phyloP scores from a whole-genome alignment of 352 stramenopile genomes.

The Phytophthora parvispora region DNA sequence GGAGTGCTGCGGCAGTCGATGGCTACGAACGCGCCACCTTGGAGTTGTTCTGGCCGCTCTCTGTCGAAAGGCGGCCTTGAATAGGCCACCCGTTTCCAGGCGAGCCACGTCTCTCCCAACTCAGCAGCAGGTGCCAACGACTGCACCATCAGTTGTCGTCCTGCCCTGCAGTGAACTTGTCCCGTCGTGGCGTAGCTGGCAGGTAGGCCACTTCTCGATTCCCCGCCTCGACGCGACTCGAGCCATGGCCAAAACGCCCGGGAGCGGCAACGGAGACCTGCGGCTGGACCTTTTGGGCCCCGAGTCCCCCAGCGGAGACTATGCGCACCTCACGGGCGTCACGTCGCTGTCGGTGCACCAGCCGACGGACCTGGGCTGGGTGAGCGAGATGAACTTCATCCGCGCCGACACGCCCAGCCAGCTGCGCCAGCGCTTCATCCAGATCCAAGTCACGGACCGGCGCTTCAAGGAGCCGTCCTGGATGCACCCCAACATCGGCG shows the following conservation, averaged over 20 bases:
- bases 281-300: constrained; percentile 21
- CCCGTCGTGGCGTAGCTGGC: no score
- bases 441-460: constrained; percentile 70
- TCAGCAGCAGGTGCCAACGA: background rate
- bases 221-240: background rate
- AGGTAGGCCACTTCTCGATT: background rate
- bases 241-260: constrained; percentile 12
- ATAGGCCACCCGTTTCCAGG: background rate
- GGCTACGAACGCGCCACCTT: background rate
- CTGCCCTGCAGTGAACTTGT: no score
- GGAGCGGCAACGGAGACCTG: constrained; percentile 1
- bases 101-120: constrained; percentile 2
- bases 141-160: background rate
- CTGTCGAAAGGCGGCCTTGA: background rate
- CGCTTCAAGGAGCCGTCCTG: constrained; percentile 72
- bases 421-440: constrained; percentile 66
- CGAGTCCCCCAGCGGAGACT: constrained; percentile 11
- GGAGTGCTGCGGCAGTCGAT: no score
- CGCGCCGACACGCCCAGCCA: constrained; percentile 53
- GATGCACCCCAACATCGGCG: constrained; percentile 77
- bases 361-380: constrained; percentile 24
- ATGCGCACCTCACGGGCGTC: constrained; percentile 4
- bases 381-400: constrained; percentile 45
- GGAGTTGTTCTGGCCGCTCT: background rate
- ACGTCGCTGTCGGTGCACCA: constrained; percentile 25